Evolutionary conservation across 805 yeast genomes (phyloP).

Genomic region (Yamadazyma endophytica): DNA sequence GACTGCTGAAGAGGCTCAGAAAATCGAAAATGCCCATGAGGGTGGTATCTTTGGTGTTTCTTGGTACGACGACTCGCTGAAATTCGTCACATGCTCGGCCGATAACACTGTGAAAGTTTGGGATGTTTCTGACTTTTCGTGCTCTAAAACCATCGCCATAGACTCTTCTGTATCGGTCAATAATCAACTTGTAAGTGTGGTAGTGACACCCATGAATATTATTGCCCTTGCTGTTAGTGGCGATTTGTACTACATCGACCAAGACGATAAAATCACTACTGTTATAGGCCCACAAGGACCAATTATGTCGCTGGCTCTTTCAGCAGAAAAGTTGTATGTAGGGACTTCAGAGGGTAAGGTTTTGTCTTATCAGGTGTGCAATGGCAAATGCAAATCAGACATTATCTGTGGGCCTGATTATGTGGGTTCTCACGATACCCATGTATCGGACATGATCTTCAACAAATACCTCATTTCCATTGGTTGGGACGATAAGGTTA

Average conservation of each 20-base stretch:
- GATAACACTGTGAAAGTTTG: conserved; percentile 72
- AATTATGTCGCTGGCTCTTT: conserved; percentile 49
- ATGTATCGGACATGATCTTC: conserved; percentile 51
- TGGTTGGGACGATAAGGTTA: conserved; percentile 88
- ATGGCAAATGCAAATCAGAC: no score
- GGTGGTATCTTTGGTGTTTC: conserved; percentile 81
- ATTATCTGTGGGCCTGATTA: conserved; percentile 10
- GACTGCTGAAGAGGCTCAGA: conserved; percentile 67
- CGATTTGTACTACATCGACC: conserved; percentile 51
- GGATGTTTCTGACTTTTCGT: conserved; percentile 38
- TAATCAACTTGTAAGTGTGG: conserved; percentile 78
- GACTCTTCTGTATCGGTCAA: conserved; percentile 42
- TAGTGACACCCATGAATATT: conserved; percentile 55
- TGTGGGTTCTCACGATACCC: conserved; percentile 54
- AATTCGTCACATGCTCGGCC: conserved; percentile 78
- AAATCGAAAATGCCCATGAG: conserved; percentile 51
- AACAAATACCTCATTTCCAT: conserved; percentile 41
- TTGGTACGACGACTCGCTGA: conserved; percentile 54
- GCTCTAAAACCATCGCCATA: conserved; percentile 45
- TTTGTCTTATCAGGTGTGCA: no score
- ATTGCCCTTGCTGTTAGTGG: conserved; percentile 73
- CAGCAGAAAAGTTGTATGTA: conserved; percentile 40
- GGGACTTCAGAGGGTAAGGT: conserved; percentile 85
- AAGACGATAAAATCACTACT: conserved; percentile 23
- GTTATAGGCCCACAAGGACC: conserved; percentile 80